phyloP scores from a whole-genome alignment of 148 eudicot genomes.

The Chenopodium formosanum region DNA sequence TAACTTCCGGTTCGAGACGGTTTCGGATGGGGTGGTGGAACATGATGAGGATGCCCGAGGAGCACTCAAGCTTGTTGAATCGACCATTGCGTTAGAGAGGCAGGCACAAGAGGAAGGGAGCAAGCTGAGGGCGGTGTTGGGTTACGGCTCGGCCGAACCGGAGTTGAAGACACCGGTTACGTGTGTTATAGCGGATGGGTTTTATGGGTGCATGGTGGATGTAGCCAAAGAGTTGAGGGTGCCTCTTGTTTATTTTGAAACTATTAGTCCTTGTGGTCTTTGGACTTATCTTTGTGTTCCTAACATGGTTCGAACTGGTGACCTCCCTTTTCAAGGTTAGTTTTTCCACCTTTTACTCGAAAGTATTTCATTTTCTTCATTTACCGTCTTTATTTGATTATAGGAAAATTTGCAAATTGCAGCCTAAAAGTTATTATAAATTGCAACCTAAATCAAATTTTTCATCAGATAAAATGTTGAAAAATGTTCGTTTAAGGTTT shows the following conservation, averaged over 20 bases:
- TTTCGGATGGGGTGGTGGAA: conserved; percentile 34
- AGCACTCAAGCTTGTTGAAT: not conserved
- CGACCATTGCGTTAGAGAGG: conserved; percentile 13
- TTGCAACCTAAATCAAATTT: too few relatives aligned
- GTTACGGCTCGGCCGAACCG: conserved; percentile 16
- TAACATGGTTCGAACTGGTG: conserved; percentile 31
- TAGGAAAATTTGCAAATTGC: too few relatives aligned
- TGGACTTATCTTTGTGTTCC: conserved; percentile 44
- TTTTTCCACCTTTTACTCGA: not conserved
- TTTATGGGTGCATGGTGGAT: conserved; percentile 32
- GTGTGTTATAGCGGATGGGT: conserved; percentile 38
- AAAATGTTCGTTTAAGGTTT: too few relatives aligned
- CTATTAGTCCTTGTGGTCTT: conserved; percentile 37
- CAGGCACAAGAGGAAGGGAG: conserved; percentile 19
- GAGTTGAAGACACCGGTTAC: conserved; percentile 28
- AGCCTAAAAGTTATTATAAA: too few relatives aligned
- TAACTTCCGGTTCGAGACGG: conserved; percentile 23
- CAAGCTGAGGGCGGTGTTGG: conserved; percentile 11
- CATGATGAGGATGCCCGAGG: conserved; percentile 22
- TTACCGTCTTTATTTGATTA: too few relatives aligned
- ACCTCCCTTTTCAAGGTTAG: conserved; percentile 37
- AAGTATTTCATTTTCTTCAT: too few relatives aligned
- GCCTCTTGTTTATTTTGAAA: conserved; percentile 34
- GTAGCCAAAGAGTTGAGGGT: conserved; percentile 32
- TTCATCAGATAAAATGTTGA: too few relatives aligned